phyloP scores from a whole-genome alignment of 345 rosid species.

The Zanthoxylum bungeanum region DNA sequence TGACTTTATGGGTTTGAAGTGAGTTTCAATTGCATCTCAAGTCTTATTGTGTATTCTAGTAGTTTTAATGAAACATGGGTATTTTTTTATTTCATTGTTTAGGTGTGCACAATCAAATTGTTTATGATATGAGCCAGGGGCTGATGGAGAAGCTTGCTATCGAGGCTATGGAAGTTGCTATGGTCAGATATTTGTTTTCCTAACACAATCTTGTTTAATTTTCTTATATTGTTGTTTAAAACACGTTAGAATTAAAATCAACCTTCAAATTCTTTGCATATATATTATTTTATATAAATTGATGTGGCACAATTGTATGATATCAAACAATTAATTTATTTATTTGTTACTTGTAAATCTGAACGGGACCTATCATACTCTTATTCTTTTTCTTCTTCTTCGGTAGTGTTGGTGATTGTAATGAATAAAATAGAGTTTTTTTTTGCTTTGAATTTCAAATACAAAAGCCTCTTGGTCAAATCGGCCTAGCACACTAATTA shows the following conservation, averaged over 20 bases:
- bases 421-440: background rate
- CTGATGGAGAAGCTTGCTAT: constrained; percentile 79
- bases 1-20: too few species aligned
- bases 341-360: too few species aligned
- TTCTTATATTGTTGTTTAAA: background rate
- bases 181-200: constrained; percentile 42
- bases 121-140: constrained; percentile 56
- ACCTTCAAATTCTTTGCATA: too few species aligned
- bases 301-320: too few species aligned
- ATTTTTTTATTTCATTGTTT: background rate
- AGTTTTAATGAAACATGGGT: background rate
- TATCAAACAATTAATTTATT: too few species aligned
- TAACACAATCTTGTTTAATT: background rate
- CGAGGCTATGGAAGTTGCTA: too few species aligned
- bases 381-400: too few species aligned
- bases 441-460: too few species aligned
- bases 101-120: constrained; percentile 57
- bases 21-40: too few species aligned
- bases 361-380: too few species aligned
- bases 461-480: background rate
- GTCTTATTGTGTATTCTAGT: background rate
- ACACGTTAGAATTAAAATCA: background rate
- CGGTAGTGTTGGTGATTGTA: background rate
- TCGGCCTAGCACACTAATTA: background rate
- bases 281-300: too few species aligned